These are phyloP conservation scores for Phytophthora ohioensis DNA, from an alignment of 352 stramenopile genomes.

Conservation along the genomic window DNA sequence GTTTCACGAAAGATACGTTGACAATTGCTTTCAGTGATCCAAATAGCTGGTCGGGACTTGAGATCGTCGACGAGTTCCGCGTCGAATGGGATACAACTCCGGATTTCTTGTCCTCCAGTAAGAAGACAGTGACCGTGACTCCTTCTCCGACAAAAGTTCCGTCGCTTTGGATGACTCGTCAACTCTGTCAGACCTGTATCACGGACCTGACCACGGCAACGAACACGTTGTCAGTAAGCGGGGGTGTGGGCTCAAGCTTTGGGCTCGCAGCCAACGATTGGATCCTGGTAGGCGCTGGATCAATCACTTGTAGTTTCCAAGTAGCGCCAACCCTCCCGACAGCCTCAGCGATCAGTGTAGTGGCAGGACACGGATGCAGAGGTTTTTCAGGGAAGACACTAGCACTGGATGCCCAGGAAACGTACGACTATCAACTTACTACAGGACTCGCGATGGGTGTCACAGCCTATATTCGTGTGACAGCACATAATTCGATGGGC, in stretches of 20 bases:
- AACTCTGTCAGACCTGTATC: slow-evolving; percentile 65
- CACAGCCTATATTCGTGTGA: slow-evolving; percentile 90
- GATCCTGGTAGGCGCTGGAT: slow-evolving; percentile 61
- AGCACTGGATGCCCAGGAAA: slow-evolving; percentile 60
- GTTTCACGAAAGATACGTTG: slow-evolving; percentile 72
- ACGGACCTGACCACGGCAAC: slow-evolving; percentile 35
- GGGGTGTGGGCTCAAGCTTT: slow-evolving; percentile 12
- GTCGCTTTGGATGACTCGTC: slow-evolving; percentile 48
- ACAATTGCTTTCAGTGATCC: slow-evolving; percentile 73
- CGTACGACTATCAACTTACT: slow-evolving; percentile 80
- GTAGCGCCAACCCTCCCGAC: slow-evolving; percentile 38
- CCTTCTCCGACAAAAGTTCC: slow-evolving; percentile 33
- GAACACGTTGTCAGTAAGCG: slow-evolving; percentile 27
- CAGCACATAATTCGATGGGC: slow-evolving; percentile 92
- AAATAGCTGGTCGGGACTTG: slow-evolving; percentile 75
- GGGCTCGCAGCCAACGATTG: slow-evolving; percentile 44
- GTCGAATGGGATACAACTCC: slow-evolving; percentile 91
- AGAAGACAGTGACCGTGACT: slow-evolving; percentile 49
- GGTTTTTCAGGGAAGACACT: slow-evolving; percentile 54
- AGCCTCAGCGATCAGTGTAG: slow-evolving; percentile 47
- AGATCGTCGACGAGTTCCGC: slow-evolving; percentile 87
- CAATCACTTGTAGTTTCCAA: slow-evolving; percentile 60
- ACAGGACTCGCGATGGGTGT: slow-evolving; percentile 87
- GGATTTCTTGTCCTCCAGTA: slow-evolving; percentile 63
- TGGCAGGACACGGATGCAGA: slow-evolving; percentile 53